phyloP scores from a whole-genome alignment of 805 yeast species.

The Scheffersomyces stipitis region DNA sequence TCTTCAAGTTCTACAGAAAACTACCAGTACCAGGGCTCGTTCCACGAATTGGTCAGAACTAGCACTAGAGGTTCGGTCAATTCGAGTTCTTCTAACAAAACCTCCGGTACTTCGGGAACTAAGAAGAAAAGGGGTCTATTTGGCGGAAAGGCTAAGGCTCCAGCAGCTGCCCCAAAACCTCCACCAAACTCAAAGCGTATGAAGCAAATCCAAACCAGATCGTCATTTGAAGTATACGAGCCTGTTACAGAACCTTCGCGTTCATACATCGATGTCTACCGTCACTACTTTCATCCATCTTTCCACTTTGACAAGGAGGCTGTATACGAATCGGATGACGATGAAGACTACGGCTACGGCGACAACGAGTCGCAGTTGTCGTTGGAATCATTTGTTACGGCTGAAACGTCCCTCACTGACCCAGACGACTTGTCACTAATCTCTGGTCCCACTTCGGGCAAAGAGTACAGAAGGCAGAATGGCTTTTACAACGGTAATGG shows the following conservation, averaged over 20 bases:
- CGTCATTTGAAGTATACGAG: conserved; percentile 24
- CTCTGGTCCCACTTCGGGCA: conserved; percentile 1
- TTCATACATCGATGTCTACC: conserved; percentile 17
- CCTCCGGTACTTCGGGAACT: conserved; percentile 16
- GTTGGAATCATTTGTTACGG: conserved; percentile 34
- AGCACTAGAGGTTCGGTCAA: conserved; percentile 22
- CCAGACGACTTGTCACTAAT: conserved; percentile 10
- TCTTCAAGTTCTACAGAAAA: conserved; percentile 23
- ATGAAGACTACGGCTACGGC: conserved; percentile 15
- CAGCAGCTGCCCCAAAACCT: conserved; percentile 4
- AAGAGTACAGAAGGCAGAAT: conserved; percentile 2
- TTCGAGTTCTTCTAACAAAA: conserved; percentile 27
- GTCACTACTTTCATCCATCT: conserved; percentile 17
- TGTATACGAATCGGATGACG: conserved; percentile 4
- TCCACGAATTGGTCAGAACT: conserved; percentile 19
- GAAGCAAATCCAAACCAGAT: conserved; percentile 25
- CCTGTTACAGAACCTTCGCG: conserved; percentile 22
- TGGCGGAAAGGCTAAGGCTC: conserved; percentile 13
- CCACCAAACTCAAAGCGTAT: conserved; percentile 26
- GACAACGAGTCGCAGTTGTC: conserved; percentile 21
- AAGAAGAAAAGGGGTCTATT: conserved; percentile 34
- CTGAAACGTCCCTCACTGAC: conserved; percentile 24
- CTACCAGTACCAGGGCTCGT: conserved; percentile 6
- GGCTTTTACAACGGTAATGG: no score
- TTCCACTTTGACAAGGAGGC: conserved; percentile 13